These are phyloP conservation scores for Cercospora sp. DNA, from an alignment of 2,329 filamentous ascomycete species.

Conservation along the genomic window DNA sequence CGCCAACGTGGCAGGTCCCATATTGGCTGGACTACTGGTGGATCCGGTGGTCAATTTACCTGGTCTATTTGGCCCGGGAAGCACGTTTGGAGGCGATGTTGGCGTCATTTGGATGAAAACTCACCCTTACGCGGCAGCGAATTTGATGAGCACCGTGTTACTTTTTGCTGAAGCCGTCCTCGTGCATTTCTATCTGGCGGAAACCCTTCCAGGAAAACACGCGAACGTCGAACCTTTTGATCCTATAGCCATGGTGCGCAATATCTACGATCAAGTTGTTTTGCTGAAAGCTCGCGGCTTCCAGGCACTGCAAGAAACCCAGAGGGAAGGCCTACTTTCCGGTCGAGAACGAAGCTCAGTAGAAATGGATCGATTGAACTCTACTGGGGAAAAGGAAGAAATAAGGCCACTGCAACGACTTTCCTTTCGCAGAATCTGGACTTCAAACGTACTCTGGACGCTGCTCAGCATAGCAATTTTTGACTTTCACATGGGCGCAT, in stretches of 20 bases:
- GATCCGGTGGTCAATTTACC: slow-evolving; percentile 61
- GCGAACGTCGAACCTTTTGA: slow-evolving; percentile 31
- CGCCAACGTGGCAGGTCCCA: slow-evolving; percentile 44
- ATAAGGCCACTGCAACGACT: slow-evolving; percentile 45
- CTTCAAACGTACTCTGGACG: slow-evolving; percentile 55
- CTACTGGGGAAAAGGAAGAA: slow-evolving; percentile 33
- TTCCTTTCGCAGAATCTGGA: slow-evolving; percentile 54
- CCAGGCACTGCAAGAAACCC: slow-evolving; percentile 30
- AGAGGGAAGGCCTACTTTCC: slow-evolving; percentile 38
- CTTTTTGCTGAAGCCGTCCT: slow-evolving; percentile 55
- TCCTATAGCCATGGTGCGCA: slow-evolving; percentile 27
- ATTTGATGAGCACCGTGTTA: slow-evolving; percentile 59
- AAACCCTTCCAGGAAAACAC: slow-evolving; percentile 45
- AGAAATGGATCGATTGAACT: slow-evolving; percentile 42
- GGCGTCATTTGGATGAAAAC: slow-evolving; percentile 61
- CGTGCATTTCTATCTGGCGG: slow-evolving; percentile 61
- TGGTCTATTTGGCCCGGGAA: slow-evolving; percentile 57
- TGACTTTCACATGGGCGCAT: slow-evolving; percentile 72
- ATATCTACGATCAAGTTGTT: slow-evolving; percentile 24
- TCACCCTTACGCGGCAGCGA: slow-evolving; percentile 65
- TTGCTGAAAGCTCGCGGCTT: slow-evolving; percentile 34
- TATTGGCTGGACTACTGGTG: slow-evolving; percentile 64
- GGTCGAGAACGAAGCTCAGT: slow-evolving; percentile 33
- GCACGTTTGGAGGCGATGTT: slow-evolving; percentile 53
- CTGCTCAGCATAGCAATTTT: slow-evolving; percentile 67